A percentile compares a stretch with the other conserved stretches of the same genome.
These are phyloP conservation scores for Rhodotorula paludigena DNA, from an alignment of 768 basidiomycete species.

Conservation along the genomic window DNA sequence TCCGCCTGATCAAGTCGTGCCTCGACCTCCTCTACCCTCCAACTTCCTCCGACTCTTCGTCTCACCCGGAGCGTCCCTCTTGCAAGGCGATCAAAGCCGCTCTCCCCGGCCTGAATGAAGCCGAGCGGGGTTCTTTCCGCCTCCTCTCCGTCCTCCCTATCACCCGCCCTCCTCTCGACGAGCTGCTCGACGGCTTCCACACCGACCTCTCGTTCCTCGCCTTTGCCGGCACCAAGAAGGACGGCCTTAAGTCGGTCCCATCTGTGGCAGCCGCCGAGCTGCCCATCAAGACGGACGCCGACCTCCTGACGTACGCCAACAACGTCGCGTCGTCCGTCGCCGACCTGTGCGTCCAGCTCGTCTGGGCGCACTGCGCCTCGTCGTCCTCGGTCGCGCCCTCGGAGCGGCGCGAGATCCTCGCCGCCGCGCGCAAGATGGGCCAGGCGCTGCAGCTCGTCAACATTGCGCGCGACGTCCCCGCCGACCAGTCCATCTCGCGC, in stretches of 20 bases:
- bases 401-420: constrained; percentile 4
- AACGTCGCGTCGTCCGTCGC: constrained; percentile 49
- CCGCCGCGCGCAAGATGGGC: constrained; percentile 46
- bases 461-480: constrained; percentile 47
- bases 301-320: constrained; percentile 47
- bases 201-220: constrained; percentile 36
- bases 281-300: constrained; percentile 44
- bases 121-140: constrained; percentile 35
- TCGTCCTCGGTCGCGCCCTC: neutral
- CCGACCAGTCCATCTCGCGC: constrained; percentile 45
- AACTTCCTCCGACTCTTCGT: neutral
- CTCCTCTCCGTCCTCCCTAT: constrained; percentile 26
- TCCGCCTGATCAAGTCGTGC: constrained; percentile 13
- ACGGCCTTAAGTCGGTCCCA: neutral
- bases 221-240: neutral
- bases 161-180: constrained; percentile 32
- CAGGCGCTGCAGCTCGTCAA: constrained; percentile 50
- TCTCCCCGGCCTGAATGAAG: constrained; percentile 21
- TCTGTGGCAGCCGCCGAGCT: neutral
- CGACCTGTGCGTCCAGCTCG: constrained; percentile 47
- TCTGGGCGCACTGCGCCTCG: constrained; percentile 41
- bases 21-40: constrained; percentile 23
- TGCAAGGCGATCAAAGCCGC: constrained; percentile 1
- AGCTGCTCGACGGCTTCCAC: constrained; percentile 37
- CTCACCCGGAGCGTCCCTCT: neutral